Conservation (phyloP, 1,284 basidiomycete genomes). For the Irpex rosettiformis region DNA sequence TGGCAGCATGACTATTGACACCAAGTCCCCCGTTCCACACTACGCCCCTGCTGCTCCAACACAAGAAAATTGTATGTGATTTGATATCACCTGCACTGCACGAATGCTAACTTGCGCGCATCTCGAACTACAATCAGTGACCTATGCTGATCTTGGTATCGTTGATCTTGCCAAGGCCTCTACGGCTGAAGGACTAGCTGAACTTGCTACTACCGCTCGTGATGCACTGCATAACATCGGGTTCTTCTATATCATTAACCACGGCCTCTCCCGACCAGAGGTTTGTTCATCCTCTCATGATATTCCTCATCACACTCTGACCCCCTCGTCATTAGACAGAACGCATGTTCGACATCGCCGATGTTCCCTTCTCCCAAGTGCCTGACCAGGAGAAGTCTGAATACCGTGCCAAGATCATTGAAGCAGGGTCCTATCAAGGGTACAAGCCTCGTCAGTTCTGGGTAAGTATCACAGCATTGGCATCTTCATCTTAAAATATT, state of each 20-base stretch:
- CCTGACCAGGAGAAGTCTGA: not conserved
- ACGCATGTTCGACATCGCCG: not conserved
- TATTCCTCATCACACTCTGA: not conserved
- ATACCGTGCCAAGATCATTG: not conserved
- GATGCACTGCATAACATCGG: conserved; percentile 44
- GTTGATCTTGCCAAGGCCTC: conserved; percentile 59
- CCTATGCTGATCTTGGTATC: conserved; percentile 64
- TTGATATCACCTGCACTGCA: too few relatives aligned
- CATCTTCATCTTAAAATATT: not conserved
- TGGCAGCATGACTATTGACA: conserved; percentile 5
- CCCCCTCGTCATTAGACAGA: not conserved
- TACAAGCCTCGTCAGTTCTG: not conserved
- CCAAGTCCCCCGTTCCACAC: conserved; percentile 23
- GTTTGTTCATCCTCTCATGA: conserved; percentile 23
- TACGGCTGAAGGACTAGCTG: conserved; percentile 42
- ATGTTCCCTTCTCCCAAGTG: not conserved
- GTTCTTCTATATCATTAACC: conserved; percentile 41
- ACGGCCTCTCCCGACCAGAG: conserved; percentile 47
- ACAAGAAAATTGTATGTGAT: conserved; percentile 20
- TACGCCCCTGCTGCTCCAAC: conserved; percentile 33
- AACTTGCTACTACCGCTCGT: conserved; percentile 39
- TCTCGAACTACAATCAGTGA: conserved; percentile 37
- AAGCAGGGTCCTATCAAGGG: not conserved
- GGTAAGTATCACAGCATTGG: not conserved
- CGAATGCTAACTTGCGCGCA: not conserved